Evolutionary conservation across 345 rosid species (phyloP).

Genomic region (Lumnitzera racemosa): DNA sequence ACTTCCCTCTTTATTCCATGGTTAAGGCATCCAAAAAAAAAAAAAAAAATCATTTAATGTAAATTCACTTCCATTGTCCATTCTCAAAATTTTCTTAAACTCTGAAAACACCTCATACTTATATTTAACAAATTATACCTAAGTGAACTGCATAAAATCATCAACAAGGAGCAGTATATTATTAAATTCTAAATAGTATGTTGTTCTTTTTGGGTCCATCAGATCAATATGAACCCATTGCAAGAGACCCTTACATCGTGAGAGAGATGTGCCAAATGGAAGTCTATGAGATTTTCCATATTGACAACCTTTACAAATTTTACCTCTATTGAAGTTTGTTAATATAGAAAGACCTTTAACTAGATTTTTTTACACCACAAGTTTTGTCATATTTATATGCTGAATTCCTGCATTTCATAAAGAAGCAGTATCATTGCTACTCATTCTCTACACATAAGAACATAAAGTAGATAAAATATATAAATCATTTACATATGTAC

Average conservation of each 20-base stretch:
- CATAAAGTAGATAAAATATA: slow-evolving; percentile 10
- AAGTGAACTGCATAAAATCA: slow-evolving; percentile 3
- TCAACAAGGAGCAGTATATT: slow-evolving; percentile 4
- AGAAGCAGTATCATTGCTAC: slow-evolving; percentile 2
- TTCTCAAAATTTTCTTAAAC: not conserved
- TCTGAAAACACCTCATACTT: not conserved
- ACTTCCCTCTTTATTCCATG: slow-evolving; percentile 7
- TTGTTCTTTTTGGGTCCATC: slow-evolving; percentile 2
- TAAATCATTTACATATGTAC: slow-evolving; percentile 2
- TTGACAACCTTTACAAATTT: slow-evolving; percentile 12
- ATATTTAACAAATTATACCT: slow-evolving; percentile 1
- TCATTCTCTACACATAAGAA: slow-evolving; percentile 12
- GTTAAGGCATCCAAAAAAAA: not conserved
- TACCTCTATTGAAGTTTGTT: not conserved
- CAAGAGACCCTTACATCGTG: slow-evolving; percentile 2
- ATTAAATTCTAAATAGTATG: not conserved
- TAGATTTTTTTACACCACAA: not conserved
- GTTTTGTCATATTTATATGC: slow-evolving; percentile 8
- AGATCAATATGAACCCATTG: slow-evolving; percentile 10
- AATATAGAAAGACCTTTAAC: not conserved
- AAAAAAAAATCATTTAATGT: not conserved
- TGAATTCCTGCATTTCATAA: slow-evolving; percentile 10
- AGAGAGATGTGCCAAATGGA: slow-evolving; percentile 9
- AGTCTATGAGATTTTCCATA: slow-evolving; percentile 12
- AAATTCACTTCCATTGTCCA: slow-evolving; percentile 3